A percentile compares a stretch with the other conserved stretches of the same genome.
phyloP scores from a whole-genome alignment of 169 alveolate species.

The Amoebophrya sp. region DNA sequence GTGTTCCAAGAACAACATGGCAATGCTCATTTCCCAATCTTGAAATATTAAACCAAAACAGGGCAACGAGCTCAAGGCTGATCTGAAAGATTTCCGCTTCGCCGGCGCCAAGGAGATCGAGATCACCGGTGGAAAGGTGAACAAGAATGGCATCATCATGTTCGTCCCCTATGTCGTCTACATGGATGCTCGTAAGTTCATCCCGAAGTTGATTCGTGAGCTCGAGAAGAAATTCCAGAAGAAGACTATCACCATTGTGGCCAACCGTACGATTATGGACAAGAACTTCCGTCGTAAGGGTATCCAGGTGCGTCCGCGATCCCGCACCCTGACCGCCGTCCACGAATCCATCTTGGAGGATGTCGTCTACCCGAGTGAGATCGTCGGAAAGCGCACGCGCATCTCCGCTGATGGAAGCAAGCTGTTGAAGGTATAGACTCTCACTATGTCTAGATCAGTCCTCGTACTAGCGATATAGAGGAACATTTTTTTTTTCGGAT shows the following conservation, averaged over 20 bases:
- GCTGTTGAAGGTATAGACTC: conserved; percentile 66
- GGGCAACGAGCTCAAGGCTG: not conserved
- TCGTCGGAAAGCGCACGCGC: conserved; percentile 84
- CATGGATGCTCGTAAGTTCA: not conserved
- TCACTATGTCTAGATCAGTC: no score
- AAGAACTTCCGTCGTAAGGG: conserved; percentile 68
- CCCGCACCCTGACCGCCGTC: conserved; percentile 88
- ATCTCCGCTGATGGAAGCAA: conserved; percentile 86
- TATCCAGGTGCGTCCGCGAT: conserved; percentile 83
- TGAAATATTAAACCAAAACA: not conserved
- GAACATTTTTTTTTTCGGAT: no score
- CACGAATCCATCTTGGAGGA: conserved; percentile 92
- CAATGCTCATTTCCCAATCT: not conserved
- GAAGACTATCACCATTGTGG: conserved; percentile 82
- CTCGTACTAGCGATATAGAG: no score
- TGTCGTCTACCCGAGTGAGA: conserved; percentile 85
- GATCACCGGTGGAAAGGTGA: not conserved
- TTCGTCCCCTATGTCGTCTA: not conserved
- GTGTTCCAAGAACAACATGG: not conserved
- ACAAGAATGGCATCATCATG: not conserved
- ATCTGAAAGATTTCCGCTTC: not conserved
- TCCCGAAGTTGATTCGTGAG: conserved; percentile 65
- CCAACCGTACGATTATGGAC: conserved; percentile 81
- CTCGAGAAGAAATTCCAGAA: conserved; percentile 84
- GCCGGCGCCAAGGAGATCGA: conserved; percentile 24